Percentiles rank a stretch among this genome's conserved stretches.
phyloP scores from a whole-genome alignment of 306 rosid species.

The Gillenia trifoliata region DNA sequence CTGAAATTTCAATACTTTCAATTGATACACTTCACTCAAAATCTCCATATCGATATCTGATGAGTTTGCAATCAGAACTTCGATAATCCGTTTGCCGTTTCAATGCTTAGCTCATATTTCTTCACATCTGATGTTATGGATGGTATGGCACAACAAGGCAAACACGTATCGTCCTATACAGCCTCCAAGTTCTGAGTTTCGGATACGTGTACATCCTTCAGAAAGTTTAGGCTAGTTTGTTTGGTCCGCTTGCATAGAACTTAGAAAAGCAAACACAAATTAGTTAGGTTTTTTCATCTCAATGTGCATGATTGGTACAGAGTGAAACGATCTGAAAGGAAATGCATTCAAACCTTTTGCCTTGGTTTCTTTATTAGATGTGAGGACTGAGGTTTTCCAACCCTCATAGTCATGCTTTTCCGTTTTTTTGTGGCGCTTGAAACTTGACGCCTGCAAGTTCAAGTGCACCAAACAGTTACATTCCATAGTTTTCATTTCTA shows the following conservation, averaged over 20 bases:
- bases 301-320: not conserved
- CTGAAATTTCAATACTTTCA: not conserved
- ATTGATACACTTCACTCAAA: not conserved
- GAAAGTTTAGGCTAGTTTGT: slow-evolving; percentile 55
- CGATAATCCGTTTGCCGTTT: not conserved
- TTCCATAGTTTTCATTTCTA: not conserved
- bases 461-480: slow-evolving; percentile 19
- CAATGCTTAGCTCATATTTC: not conserved
- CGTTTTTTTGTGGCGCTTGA: slow-evolving; percentile 49
- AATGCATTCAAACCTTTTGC: slow-evolving; percentile 41
- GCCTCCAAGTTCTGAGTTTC: slow-evolving; percentile 50
- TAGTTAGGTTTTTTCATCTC: slow-evolving; percentile 5
- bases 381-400: slow-evolving; percentile 68
- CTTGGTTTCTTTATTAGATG: slow-evolving; percentile 51
- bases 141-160: not conserved
- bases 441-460: slow-evolving; percentile 50
- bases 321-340: not conserved
- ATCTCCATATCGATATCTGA: not conserved
- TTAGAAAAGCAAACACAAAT: slow-evolving; percentile 13
- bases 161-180: slow-evolving; percentile 6
- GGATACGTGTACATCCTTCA: slow-evolving; percentile 29
- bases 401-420: slow-evolving; percentile 52
- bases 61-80: not conserved
- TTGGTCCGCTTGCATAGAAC: slow-evolving; percentile 48
- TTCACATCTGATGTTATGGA: not conserved